Percentiles rank a stretch among this genome's conserved stretches.
Conservation (phyloP, 1,284 basidiomycete species). For the Fomitopsis schrenkii region DNA sequence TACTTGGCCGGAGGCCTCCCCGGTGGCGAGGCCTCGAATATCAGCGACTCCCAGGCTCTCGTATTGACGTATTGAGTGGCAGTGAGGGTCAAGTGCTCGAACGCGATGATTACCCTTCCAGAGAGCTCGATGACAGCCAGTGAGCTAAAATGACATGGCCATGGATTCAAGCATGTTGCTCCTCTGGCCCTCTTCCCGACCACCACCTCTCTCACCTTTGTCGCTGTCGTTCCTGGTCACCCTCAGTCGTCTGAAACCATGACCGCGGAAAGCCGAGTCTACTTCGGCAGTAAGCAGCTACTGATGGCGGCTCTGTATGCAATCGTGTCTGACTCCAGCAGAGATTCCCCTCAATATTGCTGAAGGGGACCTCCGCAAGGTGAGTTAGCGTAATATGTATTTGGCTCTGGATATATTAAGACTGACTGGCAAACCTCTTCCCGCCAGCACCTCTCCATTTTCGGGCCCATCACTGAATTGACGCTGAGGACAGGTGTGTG, state of each 20-base stretch:
- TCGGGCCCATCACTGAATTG: background rate
- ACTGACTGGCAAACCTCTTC: background rate
- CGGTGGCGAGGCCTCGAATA: no score
- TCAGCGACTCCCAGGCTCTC: no score
- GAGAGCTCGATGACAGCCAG: background rate
- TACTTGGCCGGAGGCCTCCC: no score
- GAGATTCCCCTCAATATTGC: background rate
- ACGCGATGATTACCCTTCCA: background rate
- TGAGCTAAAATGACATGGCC: background rate
- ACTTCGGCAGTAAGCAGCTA: background rate
- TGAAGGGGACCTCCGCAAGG: background rate
- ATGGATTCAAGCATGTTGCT: background rate
- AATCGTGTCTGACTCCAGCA: background rate
- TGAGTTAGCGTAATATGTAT: background rate
- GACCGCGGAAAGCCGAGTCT: background rate
- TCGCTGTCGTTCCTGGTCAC: background rate
- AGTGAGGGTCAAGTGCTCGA: background rate
- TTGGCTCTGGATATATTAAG: no score
- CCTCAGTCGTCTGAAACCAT: background rate
- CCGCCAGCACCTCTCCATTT: slow-evolving; percentile 2
- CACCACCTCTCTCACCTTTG: background rate
- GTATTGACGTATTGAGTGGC: no score
- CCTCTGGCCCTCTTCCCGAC: background rate
- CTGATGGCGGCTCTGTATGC: background rate
- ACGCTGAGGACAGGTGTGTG: background rate